A percentile compares a stretch with the other conserved stretches of the same genome.
Evolutionary conservation across 164 flowering plant species (phyloP).

Genomic region (Berberis thunbergii): DNA sequence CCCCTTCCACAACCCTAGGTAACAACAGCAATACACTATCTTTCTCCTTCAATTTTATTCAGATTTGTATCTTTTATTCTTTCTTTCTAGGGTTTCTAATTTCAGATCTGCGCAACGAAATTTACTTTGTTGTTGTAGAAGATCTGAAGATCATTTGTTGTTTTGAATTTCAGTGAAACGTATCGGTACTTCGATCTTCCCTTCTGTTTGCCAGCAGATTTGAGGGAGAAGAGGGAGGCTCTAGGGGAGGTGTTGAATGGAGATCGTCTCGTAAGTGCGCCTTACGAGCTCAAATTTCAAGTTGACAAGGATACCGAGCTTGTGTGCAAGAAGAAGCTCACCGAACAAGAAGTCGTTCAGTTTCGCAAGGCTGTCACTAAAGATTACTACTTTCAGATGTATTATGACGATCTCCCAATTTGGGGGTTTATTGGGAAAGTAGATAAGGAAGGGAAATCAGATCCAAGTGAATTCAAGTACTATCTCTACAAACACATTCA

Average conservation of each 20-base stretch:
- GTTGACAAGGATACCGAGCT: constrained; percentile 24
- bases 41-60: background rate
- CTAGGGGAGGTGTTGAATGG: constrained; percentile 36
- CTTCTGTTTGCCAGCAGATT: constrained; percentile 22
- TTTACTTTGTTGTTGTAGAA: background rate
- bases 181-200: constrained; percentile 38
- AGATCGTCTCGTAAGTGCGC: constrained; percentile 33
- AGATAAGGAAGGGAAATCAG: constrained; percentile 24
- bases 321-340: constrained; percentile 25
- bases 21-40: too few relatives aligned
- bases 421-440: constrained; percentile 37
- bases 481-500: constrained; percentile 27
- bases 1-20: constrained; percentile 55
- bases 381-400: constrained; percentile 38
- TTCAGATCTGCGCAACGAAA: background rate
- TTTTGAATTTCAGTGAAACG: constrained; percentile 25
- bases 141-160: too few relatives aligned
- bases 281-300: constrained; percentile 28
- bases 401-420: constrained; percentile 33
- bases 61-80: background rate
- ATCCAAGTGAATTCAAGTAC: constrained; percentile 27
- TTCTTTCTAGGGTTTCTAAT: background rate
- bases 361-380: constrained; percentile 27
- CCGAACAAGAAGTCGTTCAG: constrained; percentile 18
- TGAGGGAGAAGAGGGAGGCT: constrained; percentile 33